Conservation (phyloP, 495 filamentous ascomycete genomes). For the Neurospora sp. region DNA sequence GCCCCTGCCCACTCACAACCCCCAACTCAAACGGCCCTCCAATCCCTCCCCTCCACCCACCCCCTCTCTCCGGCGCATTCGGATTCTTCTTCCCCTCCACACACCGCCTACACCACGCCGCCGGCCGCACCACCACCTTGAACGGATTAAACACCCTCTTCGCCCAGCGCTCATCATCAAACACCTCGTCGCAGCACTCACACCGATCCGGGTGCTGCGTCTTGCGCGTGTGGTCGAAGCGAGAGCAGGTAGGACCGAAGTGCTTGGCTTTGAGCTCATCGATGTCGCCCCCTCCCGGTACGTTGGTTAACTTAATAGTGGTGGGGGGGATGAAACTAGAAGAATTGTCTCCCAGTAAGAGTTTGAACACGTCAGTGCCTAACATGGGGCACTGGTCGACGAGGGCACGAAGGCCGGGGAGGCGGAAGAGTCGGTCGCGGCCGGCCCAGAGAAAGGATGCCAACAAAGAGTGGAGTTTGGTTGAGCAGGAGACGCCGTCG, state of each 20-base stretch:
- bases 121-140: slow-evolving; percentile 1
- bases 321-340: background rate
- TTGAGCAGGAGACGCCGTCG: background rate
- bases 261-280: background rate
- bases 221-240: slow-evolving; percentile 5
- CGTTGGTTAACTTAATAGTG: too few species aligned
- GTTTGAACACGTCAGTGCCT: slow-evolving; percentile 4
- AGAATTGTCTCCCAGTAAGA: background rate
- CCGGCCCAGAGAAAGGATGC: slow-evolving; percentile 11
- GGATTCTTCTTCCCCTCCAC: slow-evolving; percentile 1
- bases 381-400: background rate
- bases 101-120: slow-evolving; percentile 7
- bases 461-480: slow-evolving; percentile 4
- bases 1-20: background rate
- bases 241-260: background rate
- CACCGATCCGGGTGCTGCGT: slow-evolving; percentile 17
- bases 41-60: background rate
- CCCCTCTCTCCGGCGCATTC: background rate
- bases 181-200: slow-evolving; percentile 6
- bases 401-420: background rate
- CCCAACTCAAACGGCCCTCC: background rate
- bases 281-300: too few species aligned
- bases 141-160: slow-evolving; percentile 12
- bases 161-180: background rate
- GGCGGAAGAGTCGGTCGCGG: slow-evolving; percentile 3